Evolutionary conservation across 306 rosid species (phyloP), one percentile per base, ranked within the genome.

Genomic region (Glycine latifolia): DNA sequence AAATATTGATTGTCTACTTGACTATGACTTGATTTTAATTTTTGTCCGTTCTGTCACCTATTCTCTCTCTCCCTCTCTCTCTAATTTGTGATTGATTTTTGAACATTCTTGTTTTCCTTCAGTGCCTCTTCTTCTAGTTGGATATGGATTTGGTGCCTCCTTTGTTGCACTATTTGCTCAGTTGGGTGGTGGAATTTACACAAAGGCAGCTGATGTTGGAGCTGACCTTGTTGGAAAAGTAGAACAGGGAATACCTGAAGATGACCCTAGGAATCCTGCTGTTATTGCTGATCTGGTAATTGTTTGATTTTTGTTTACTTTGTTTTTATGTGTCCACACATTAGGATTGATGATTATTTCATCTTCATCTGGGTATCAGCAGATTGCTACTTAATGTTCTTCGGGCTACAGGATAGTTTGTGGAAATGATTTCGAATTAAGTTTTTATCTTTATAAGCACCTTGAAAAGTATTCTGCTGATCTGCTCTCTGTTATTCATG

Each of bases 101-200:
- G 70, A 43, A 67, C 80, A 16, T 79, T 87, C 6, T 62, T 73
- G 14, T 82, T 78, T 44, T 60, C 73, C 79, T 61, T 77, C 91
- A 95, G 99, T 95, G 95, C 99, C 99, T 53, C 99, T 95, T 88
- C 99, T 95, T 81, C 97, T 95, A 15, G 99, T 95, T 80, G 99
- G 99, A 73, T 95, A 95, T 75, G 99, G 99, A 71, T 95, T 95
- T 49, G 99, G 99, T 73, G 99, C 99, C 74, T 95, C 99, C 86
- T 95, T 95, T 80, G 99, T 95, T 41, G 99, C 99, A 62, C 87
- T 95, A 61, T 95, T 95, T 83, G 99, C 99, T 66, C 99, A 95
- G 84, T 82, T 95, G 93, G 99, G 99, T 81, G 99, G 99, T 81
- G 99, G 99, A 81, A 95, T 95, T 82, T 95, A 37, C 84, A 95